Evolutionary conservation across 2,329 filamentous ascomycete genomes (phyloP).

Genomic region (Xylaria sp.): DNA sequence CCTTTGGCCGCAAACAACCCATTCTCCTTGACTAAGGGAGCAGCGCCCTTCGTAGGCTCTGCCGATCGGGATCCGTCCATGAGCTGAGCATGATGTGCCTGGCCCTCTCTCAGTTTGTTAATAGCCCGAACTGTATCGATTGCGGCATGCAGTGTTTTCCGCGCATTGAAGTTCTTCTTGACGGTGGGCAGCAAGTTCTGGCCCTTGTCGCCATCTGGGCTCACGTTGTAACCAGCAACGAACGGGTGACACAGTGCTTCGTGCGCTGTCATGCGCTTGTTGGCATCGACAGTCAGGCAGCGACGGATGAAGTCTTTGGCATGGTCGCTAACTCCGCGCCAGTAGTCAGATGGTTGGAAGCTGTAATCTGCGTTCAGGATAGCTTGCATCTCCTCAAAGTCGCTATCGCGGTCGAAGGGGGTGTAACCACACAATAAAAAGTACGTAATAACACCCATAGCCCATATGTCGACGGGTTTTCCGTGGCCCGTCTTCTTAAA

Average conservation of each 20-base stretch:
- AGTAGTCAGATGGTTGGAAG: conserved; percentile 95
- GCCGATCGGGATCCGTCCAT: conserved; percentile 69
- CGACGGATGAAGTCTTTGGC: conserved; percentile 92
- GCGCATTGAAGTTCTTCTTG: conserved; percentile 79
- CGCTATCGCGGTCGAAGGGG: conserved; percentile 95
- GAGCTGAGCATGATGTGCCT: conserved; percentile 57
- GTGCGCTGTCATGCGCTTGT: conserved; percentile 89
- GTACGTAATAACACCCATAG: conserved; percentile 97
- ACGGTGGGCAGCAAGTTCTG: conserved; percentile 74
- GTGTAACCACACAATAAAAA: conserved; percentile 98
- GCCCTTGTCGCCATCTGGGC: conserved; percentile 60
- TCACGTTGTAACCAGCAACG: conserved; percentile 63
- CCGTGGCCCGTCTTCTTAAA: conserved; percentile 99
- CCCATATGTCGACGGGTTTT: conserved; percentile 98
- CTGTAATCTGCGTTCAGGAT: conserved; percentile 96
- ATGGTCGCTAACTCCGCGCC: conserved; percentile 87
- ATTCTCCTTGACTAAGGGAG: conserved; percentile 55
- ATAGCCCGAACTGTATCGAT: conserved; percentile 78
- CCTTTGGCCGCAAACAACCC: conserved; percentile 54
- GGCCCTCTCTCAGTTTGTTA: conserved; percentile 74
- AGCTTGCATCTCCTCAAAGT: conserved; percentile 99
- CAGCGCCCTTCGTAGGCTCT: conserved; percentile 58
- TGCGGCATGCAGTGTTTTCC: conserved; percentile 73
- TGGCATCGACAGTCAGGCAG: conserved; percentile 91
- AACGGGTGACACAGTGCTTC: conserved; percentile 75